Conservation (phyloP, 2,329 filamentous ascomycete species). For the Tothia fuscella region DNA sequence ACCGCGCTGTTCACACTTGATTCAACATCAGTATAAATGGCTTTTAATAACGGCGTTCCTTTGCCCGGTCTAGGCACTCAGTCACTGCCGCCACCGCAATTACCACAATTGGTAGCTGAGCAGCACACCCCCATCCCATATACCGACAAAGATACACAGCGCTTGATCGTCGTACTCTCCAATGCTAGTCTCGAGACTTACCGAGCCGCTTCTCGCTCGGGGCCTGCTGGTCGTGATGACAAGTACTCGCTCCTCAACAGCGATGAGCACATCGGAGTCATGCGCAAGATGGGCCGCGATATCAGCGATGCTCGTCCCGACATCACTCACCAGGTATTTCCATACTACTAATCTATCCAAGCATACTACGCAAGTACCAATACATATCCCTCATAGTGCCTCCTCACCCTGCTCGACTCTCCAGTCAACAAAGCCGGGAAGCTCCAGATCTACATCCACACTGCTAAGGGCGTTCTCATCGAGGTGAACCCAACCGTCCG, state of each 20-base stretch:
- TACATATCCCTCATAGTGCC: slow-evolving; percentile 52
- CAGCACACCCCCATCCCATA: slow-evolving; percentile 75
- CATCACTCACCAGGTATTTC: slow-evolving; percentile 89
- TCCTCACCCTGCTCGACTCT: slow-evolving; percentile 92
- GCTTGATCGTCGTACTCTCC: slow-evolving; percentile 89
- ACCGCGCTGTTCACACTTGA: not conserved
- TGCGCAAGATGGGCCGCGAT: slow-evolving; percentile 98
- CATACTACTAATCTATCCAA: not conserved
- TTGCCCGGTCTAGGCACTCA: slow-evolving; percentile 50
- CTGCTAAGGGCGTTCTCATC: slow-evolving; percentile 91
- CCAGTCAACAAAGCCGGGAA: slow-evolving; percentile 97
- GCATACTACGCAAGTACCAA: not conserved
- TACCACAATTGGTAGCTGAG: slow-evolving; percentile 87
- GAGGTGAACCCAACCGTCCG: slow-evolving; percentile 97
- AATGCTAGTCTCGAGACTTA: slow-evolving; percentile 98
- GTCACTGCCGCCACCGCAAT: slow-evolving; percentile 79
- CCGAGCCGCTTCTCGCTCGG: slow-evolving; percentile 58
- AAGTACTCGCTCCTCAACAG: slow-evolving; percentile 98
- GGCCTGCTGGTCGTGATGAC: slow-evolving; percentile 62
- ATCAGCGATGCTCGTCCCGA: slow-evolving; percentile 96
- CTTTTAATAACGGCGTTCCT: slow-evolving; percentile 1
- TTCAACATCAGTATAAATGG: slow-evolving; percentile 4
- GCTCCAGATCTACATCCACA: slow-evolving; percentile 97
- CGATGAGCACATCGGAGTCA: slow-evolving; percentile 96
- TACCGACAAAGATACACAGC: slow-evolving; percentile 79